Conservation (phyloP, 192 early-diverging fungal genomes). For the Radiomyces spectabilis region DNA sequence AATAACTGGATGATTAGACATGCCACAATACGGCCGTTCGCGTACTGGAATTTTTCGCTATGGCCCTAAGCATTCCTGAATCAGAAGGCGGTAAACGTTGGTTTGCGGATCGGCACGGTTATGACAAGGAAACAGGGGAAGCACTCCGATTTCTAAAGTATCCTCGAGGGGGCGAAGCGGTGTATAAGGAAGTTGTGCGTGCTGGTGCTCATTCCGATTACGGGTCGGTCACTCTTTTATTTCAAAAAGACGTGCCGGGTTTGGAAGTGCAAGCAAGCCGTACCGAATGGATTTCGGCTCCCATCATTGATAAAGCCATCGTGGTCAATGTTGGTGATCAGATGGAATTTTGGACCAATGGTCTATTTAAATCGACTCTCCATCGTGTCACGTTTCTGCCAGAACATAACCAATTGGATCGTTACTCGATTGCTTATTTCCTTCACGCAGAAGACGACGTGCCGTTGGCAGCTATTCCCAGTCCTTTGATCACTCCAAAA, state of each 20-base stretch:
- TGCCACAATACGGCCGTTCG: conserved; percentile 39
- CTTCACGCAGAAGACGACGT: conserved; percentile 44
- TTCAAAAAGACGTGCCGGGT: conserved; percentile 57
- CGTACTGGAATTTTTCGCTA: conserved; percentile 50
- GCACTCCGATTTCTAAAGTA: conserved; percentile 57
- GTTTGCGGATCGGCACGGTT: conserved; percentile 41
- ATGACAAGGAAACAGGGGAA: conserved; percentile 34
- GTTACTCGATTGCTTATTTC: conserved; percentile 58
- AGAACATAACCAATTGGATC: conserved; percentile 38
- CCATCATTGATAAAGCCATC: conserved; percentile 42
- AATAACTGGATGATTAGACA: conserved; percentile 15
- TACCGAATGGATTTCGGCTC: conserved; percentile 50
- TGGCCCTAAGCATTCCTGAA: conserved; percentile 51
- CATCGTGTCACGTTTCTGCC: conserved; percentile 53
- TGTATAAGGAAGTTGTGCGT: conserved; percentile 33
- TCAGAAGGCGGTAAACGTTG: conserved; percentile 42
- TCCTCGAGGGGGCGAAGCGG: conserved; percentile 33
- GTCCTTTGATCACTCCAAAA: conserved; percentile 14
- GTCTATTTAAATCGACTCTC: conserved; percentile 50
- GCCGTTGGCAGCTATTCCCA: conserved; percentile 41
- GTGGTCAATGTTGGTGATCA: conserved; percentile 59
- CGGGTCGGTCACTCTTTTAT: conserved; percentile 58
- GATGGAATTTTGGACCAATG: conserved; percentile 58
- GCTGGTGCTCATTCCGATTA: conserved; percentile 60
- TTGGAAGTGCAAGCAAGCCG: conserved; percentile 43